A percentile compares a stretch with the other conserved stretches of the same genome.
Evolutionary conservation across 192 early-diverging fungal genomes (phyloP).

Genomic region (Coemansia sp.): DNA sequence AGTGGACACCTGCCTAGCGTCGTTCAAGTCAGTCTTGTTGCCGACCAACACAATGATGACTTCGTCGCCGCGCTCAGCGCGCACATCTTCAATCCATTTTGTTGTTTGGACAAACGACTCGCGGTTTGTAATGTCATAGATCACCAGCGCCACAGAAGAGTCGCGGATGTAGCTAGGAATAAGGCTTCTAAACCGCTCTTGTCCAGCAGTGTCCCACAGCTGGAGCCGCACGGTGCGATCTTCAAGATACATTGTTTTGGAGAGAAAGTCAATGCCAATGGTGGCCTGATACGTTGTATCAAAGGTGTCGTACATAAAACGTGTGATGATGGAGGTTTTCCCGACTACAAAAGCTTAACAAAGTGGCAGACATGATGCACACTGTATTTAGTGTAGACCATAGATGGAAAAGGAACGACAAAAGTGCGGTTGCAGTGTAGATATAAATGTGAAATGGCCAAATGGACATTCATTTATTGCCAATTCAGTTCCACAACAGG

Average conservation of each 20-base stretch:
- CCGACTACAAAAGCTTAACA: constrained; percentile 65
- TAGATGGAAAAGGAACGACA: no score
- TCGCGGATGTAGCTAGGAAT: constrained; percentile 99
- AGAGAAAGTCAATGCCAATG: constrained; percentile 98
- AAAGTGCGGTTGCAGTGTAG: background rate
- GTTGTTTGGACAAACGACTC: constrained; percentile 95
- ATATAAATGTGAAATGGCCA: background rate
- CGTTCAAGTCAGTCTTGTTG: constrained; percentile 98
- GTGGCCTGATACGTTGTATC: constrained; percentile 98
- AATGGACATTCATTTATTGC: background rate
- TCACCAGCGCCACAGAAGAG: constrained; percentile 95
- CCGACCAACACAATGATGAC: constrained; percentile 98
- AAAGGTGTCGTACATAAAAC: constrained; percentile 99
- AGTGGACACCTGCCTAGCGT: constrained; percentile 90
- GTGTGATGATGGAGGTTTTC: constrained; percentile 97
- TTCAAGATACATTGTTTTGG: constrained; percentile 99
- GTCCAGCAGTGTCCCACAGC: constrained; percentile 98
- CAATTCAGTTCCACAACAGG: background rate
- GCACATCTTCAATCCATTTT: constrained; percentile 99
- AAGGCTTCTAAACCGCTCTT: constrained; percentile 96
- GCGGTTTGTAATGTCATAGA: constrained; percentile 96
- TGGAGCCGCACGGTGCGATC: constrained; percentile 97
- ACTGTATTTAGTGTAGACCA: no score
- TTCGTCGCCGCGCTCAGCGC: constrained; percentile 95
- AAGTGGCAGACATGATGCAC: background rate